Base-by-base conservation (phyloP, 257 asterid species). In the Solanum bulbocastanum region DNA sequence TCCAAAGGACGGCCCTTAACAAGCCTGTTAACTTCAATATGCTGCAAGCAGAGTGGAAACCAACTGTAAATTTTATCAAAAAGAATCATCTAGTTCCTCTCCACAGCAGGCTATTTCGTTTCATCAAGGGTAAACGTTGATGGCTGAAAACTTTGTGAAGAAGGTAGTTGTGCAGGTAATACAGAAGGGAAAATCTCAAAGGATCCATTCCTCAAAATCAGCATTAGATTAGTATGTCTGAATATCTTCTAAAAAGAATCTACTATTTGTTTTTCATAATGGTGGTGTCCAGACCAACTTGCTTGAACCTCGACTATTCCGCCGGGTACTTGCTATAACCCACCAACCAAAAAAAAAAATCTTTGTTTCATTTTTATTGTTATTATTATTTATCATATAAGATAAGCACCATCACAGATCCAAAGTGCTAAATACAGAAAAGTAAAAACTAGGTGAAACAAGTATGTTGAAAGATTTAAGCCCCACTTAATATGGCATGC, bases 1-100 rank as follows among this genome's bases (percentile, higher is more conserved):
- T 96, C 99, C 91, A 96, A 88, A 39, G 99, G 95, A 89, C 99
- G 92, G n/a, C 92, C 98, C 88, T 96, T 96, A 58, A 96, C 96
- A 87, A 96, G 97, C 89, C 93, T 94, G 92, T 92, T 94, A 81
- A 96, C 99, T 92, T 96, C 99, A 90, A 96, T 94, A 88, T 96
- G 99, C 99, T 96, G 96, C 87, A 75, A 89, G 62, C 84, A 82
- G 62, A 87, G 83, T 20, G 23, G 42, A 87, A 37, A 79, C 16
- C 52, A 83, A 87, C 39, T 18, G 33, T 73, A 18, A 83, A 62
- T 46, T 44, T 30, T 33, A 32, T 37, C 69, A 49, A 82, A 46
- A 32, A 82, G 86, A 49, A 44, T 20, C 86, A 82, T 49, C 69
- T 32, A 49, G 69, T 46, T 32, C 69, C 69, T 82, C 44, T 18